Percentiles rank a stretch among this genome's conserved stretches.
Evolutionary conservation across 805 yeast species (phyloP).

Genomic region (Lachancea sp.): DNA sequence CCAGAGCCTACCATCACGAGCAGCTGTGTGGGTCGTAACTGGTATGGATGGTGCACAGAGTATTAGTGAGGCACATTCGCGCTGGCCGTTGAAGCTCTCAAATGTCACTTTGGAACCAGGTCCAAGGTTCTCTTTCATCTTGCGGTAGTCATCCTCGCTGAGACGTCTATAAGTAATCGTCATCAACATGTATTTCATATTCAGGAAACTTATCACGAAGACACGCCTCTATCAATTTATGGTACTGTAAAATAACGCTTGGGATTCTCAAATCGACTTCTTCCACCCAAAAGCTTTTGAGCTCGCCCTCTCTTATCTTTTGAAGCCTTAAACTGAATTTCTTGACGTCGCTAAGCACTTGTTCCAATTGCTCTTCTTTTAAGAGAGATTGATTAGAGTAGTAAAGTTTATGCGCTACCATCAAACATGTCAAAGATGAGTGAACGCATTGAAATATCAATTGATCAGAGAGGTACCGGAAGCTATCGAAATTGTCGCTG

Average conservation of each 20-base stretch:
- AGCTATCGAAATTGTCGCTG: slow-evolving; percentile 15
- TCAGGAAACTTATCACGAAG: slow-evolving; percentile 17
- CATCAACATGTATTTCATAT: slow-evolving; percentile 8
- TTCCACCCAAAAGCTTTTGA: slow-evolving; percentile 26
- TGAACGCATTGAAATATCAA: slow-evolving; percentile 18
- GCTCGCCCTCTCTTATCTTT: slow-evolving; percentile 20
- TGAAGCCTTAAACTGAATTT: slow-evolving; percentile 19
- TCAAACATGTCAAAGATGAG: slow-evolving; percentile 13
- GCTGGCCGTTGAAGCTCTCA: not conserved
- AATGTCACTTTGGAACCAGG: not conserved
- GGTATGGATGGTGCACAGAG: slow-evolving; percentile 33
- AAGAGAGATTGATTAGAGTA: slow-evolving; percentile 1
- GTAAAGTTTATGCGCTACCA: slow-evolving; percentile 10
- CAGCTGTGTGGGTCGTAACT: slow-evolving; percentile 32
- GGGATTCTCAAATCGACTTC: slow-evolving; percentile 25
- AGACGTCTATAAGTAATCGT: slow-evolving; percentile 1
- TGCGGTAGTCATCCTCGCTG: not conserved
- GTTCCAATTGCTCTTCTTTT: slow-evolving; percentile 5
- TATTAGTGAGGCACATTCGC: slow-evolving; percentile 13
- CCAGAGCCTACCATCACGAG: slow-evolving; percentile 20
- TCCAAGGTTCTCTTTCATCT: too few species aligned
- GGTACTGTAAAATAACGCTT: slow-evolving; percentile 23
- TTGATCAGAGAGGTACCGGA: slow-evolving; percentile 22
- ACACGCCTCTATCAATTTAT: slow-evolving; percentile 20
- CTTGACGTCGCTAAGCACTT: slow-evolving; percentile 15